Evolutionary conservation across 1,139 yeast species (phyloP).

Genomic region (Hyphopichia khmerensis): DNA sequence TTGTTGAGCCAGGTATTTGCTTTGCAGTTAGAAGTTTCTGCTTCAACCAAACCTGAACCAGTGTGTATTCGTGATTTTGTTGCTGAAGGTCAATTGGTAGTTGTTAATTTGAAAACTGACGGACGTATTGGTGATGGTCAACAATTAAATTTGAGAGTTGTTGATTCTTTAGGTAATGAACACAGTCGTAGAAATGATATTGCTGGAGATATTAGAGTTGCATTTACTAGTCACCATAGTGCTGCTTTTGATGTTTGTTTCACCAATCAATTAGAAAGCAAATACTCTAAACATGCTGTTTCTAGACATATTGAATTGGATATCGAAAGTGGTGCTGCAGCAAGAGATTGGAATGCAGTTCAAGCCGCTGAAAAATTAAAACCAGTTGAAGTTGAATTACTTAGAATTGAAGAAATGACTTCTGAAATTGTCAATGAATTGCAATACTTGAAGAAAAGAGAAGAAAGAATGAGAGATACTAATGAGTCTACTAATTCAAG

Average conservation of each 20-base stretch:
- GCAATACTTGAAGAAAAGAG: slow-evolving; percentile 81
- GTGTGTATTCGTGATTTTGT: slow-evolving; percentile 90
- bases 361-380: slow-evolving; percentile 91
- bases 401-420: slow-evolving; percentile 79
- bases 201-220: slow-evolving; percentile 65
- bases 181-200: slow-evolving; percentile 64
- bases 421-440: slow-evolving; percentile 77
- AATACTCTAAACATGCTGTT: slow-evolving; percentile 31
- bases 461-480: slow-evolving; percentile 90
- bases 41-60: slow-evolving; percentile 35
- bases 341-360: slow-evolving; percentile 95
- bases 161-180: slow-evolving; percentile 70
- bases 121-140: slow-evolving; percentile 89
- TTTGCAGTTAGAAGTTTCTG: slow-evolving; percentile 42
- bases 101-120: slow-evolving; percentile 69
- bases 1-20: slow-evolving; percentile 24
- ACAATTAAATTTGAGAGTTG: slow-evolving; percentile 57
- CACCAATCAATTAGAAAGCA: slow-evolving; percentile 56
- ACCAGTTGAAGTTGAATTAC: slow-evolving; percentile 87
- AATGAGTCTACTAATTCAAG: slow-evolving; percentile 90
- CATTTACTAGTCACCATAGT: slow-evolving; percentile 80
- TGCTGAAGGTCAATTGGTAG: slow-evolving; percentile 78
- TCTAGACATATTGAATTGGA: slow-evolving; percentile 79
- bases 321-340: slow-evolving; percentile 93
- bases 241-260: slow-evolving; percentile 92